phyloP scores from a whole-genome alignment of 2,329 filamentous ascomycete genomes.

The Sporothrix dimorphospora region DNA sequence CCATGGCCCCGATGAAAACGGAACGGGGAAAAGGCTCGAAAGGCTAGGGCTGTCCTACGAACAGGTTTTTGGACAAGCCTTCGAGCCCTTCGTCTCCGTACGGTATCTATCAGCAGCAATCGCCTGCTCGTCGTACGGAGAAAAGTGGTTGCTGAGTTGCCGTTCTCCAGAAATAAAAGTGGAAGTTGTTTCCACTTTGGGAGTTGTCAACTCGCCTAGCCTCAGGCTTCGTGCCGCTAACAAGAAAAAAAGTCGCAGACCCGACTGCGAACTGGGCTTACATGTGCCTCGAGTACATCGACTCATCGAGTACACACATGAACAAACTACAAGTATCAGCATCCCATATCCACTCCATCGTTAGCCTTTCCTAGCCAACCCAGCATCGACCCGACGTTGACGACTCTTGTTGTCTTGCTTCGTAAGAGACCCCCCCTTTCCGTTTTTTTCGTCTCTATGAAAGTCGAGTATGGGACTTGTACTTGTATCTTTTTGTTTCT shows the following conservation, averaged over 20 bases:
- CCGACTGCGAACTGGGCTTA: too few species aligned
- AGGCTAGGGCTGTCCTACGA: slow-evolving; percentile 9
- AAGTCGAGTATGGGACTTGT: not conserved
- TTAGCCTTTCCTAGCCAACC: not conserved
- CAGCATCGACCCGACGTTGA: not conserved
- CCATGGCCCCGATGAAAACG: not conserved
- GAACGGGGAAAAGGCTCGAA: not conserved
- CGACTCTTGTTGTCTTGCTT: not conserved
- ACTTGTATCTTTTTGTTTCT: not conserved
- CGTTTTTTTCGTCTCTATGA: not conserved
- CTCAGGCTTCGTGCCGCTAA: too few species aligned
- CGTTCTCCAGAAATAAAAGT: slow-evolving; percentile 6
- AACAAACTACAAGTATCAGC: not conserved
- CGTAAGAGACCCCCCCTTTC: not conserved
- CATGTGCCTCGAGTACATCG: slow-evolving; percentile 3
- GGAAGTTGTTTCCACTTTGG: slow-evolving; percentile 7
- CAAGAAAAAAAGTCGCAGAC: too few species aligned
- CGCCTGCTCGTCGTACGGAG: not conserved
- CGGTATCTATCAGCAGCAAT: not conserved
- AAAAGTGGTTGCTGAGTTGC: slow-evolving; percentile 17
- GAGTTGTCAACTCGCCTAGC: slow-evolving; percentile 17
- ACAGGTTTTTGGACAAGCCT: not conserved
- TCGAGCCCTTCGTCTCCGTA: not conserved
- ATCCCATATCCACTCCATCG: not conserved
- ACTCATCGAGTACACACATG: not conserved